These are phyloP conservation scores for Oemleria cerasiformis DNA, from an alignment of 306 rosid genomes.

Conservation along the genomic window DNA sequence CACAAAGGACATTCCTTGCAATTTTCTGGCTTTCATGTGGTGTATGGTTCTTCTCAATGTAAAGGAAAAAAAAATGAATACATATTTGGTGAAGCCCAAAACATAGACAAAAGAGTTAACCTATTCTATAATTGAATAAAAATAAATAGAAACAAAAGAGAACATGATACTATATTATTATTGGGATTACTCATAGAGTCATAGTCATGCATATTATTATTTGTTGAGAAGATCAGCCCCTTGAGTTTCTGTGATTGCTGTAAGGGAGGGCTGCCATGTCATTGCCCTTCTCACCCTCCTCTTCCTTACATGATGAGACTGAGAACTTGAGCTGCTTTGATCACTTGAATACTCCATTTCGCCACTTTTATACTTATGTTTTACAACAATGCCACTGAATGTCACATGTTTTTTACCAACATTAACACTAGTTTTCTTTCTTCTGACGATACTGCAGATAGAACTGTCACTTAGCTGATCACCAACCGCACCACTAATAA, in stretches of 20 bases:
- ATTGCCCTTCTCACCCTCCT: background rate
- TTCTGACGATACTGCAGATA: background rate
- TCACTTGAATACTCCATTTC: background rate
- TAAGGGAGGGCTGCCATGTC: conserved; percentile 26
- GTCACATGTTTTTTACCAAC: conserved; percentile 20
- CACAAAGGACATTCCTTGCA: too few species aligned
- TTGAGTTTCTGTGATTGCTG: conserved; percentile 15
- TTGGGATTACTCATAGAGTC: too few species aligned
- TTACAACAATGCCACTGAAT: conserved; percentile 19
- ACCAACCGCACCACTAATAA: background rate
- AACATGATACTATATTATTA: too few species aligned
- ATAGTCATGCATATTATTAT: too few species aligned
- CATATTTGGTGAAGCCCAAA: too few species aligned
- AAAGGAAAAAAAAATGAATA: background rate
- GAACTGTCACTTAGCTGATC: background rate
- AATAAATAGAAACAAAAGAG: background rate
- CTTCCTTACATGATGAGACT: background rate
- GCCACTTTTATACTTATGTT: background rate
- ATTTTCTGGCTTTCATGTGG: too few species aligned
- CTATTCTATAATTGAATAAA: background rate
- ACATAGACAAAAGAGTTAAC: background rate
- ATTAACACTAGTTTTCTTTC: background rate
- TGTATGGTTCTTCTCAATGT: background rate
- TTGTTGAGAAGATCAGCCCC: conserved; percentile 1
- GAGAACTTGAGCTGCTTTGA: background rate